Evolutionary conservation across 257 asterid species (phyloP), one percentile per base, ranked within the genome.

Genomic region (Lycium barbarum): DNA sequence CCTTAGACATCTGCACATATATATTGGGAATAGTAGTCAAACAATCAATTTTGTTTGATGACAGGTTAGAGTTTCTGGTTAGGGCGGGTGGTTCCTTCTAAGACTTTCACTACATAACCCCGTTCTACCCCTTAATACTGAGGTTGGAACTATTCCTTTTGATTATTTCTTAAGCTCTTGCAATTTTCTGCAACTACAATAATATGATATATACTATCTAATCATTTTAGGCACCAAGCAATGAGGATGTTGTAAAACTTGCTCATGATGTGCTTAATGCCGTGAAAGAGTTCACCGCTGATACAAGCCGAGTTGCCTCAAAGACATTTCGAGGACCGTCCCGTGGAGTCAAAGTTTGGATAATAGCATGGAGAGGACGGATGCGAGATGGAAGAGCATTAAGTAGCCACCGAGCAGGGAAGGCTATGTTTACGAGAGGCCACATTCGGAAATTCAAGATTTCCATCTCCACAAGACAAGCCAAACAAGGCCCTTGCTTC

Each of bases 51-150:
- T 51, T 83, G 58, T 49, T 83, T 79, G 8, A 79, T 66, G 89
- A 84, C 89, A 97, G 98, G 91, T 95, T 59, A 91, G 99, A 86
- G 98, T 91, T 85, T 95, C 99, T 40, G 98, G 98, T 80, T 92
- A 87, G 87, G 99, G 98, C n/a, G 99, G 99, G 81, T 97, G 99
- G 99, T 93, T 97, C 90, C 98, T 97, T 73, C 90, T 95, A 90
- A 93, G 99, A 82, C 99, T 95, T 80, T 97, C 98, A 67, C 99
- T 97, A 83, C 99, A 97, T 53, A 98, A 97, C 90, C 99, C 98
- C 3, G 98, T 97, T 86, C 88, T 97, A 84, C 98, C 99, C 80
- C 98, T 97, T 20, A 97, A 97, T 82, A 94, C 95, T 36, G 99
- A 97, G 99, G 99, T 97, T 53, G 9, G 5, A 53, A 53, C 82